Evolutionary conservation across 129 eudicot species (phyloP), one percentile per base, ranked within the genome.

Genomic region (Escallonia herrerae): DNA sequence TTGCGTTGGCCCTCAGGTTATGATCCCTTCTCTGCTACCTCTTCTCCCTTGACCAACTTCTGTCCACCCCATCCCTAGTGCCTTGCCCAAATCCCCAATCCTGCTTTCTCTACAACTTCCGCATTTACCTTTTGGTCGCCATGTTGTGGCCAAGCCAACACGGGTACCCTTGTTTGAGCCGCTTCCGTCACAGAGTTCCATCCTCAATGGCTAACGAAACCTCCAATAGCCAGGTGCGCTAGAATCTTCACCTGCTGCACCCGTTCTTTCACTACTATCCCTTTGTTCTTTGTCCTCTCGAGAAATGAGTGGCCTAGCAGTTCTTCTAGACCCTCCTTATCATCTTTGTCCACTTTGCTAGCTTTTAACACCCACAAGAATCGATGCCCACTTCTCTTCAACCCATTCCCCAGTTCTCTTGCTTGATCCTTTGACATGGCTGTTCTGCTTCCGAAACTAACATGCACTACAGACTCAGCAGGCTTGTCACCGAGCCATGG

Each of bases 131-230:
- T 77, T 50, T 84, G 90, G 65, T n/a, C n/a, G n/a, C n/a, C n/a
- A n/a, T n/a, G n/a, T n/a, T n/a, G n/a, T n/a, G n/a, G n/a, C n/a
- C n/a, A 80, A 14, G 84, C 81, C 73, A 84, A 65, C 11, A 75
- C 57, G 10, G 90, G 86, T 40, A 84, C 65, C 58, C 90, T 82
- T 15, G 47, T 43, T 40, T 58, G 43, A 39, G 84, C 84, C 7
- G 86, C 84, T 62, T 84, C 90, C 63, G 58, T 62, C 44, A 72
- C 86, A 2, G 84, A 84, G 52, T 84, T 84, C 90, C 90, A 80
- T 41, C 86, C 90, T 12, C 90, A 84, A 58, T 84, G 86, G 64
- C 80, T 81, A 0, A 84, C 57, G 15, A 84, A 81, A 4, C 86
- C 81, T 33, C 90, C 84, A 15, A 81, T 38, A 0, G 86, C 74